Evolutionary conservation across 2,329 filamentous ascomycete genomes (phyloP), one percentile per base, ranked within the genome.

Genomic region (Microcera coccophila): DNA sequence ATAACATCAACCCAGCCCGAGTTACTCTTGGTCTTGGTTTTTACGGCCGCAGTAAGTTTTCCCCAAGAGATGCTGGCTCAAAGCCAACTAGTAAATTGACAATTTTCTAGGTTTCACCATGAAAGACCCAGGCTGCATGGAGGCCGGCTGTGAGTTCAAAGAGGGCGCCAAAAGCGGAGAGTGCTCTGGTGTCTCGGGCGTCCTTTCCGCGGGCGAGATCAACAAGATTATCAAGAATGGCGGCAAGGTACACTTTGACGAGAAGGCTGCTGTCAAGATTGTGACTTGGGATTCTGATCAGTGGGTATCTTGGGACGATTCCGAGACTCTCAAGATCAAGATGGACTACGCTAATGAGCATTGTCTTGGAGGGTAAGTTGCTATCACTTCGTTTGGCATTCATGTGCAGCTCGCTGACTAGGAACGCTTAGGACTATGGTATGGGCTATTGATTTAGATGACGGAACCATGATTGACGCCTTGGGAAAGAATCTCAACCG

Each of bases 11-110:
- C 4, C 66, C 74, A 0, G 36, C 47, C 0, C 67, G 71, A 19
- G 59, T 79, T 4, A 59, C 54, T 3, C 41, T 79, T 7, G 74
- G 74, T 1, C 24, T 71, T 3, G 69, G 62, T 3, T 76, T 72
- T 44, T 77, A 77, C 48, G 69, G 71, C 4, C 57, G 66, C 28
- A 57, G 49, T 44, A 12, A 26, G 22, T 26, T 12, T n/a, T n/a
- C n/a, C n/a, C n/a, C n/a, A n/a, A n/a, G n/a, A n/a, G n/a, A n/a
- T n/a, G n/a, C n/a, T n/a, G n/a, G n/a, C n/a, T n/a, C n/a, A n/a
- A n/a, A n/a, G n/a, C n/a, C n/a, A n/a, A n/a, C n/a, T n/a, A n/a
- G n/a, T n/a, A n/a, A n/a, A n/a, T n/a, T n/a, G n/a, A n/a, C n/a
- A n/a, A n/a, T n/a, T n/a, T n/a, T n/a, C n/a, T n/a, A 26, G 22